Conservation (phyloP, 2,329 filamentous ascomycete genomes). For the Fusarium guadeloupense region DNA sequence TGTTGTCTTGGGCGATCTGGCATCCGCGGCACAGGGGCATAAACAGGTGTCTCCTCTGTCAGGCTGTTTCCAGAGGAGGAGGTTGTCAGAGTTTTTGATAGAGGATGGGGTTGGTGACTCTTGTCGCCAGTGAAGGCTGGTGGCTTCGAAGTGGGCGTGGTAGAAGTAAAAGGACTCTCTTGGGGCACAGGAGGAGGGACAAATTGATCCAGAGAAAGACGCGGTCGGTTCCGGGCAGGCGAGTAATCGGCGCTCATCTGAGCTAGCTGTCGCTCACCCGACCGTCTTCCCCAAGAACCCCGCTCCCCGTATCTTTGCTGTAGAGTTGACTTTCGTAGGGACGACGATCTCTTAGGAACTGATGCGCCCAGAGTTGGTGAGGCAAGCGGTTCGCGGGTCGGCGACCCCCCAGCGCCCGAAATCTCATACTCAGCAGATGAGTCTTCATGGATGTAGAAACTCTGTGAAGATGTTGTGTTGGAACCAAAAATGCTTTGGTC, state of each 20-base stretch:
- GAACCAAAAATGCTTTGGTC: conserved; percentile 82
- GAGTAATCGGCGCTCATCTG: conserved; percentile 63
- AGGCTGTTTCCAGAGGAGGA: conserved; percentile 86
- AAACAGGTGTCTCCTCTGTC: conserved; percentile 68
- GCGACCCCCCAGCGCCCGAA: conserved; percentile 47
- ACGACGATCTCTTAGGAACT: conserved; percentile 75
- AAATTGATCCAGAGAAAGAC: conserved; percentile 83
- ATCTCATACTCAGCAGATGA: conserved; percentile 62
- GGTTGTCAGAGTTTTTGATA: conserved; percentile 86
- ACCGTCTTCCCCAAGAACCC: conserved; percentile 68
- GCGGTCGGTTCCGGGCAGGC: conserved; percentile 70
- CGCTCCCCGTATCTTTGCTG: conserved; percentile 82
- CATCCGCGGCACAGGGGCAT: conserved; percentile 44
- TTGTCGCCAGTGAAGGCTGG: conserved; percentile 51
- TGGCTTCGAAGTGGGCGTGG: conserved; percentile 64
- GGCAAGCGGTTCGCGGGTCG: conserved; percentile 52
- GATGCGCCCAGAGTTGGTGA: conserved; percentile 60
- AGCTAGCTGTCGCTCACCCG: conserved; percentile 65
- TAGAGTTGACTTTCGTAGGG: conserved; percentile 84
- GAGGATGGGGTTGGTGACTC: conserved; percentile 74
- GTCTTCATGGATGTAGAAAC: conserved; percentile 64
- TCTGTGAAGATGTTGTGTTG: conserved; percentile 51
- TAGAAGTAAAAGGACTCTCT: conserved; percentile 71
- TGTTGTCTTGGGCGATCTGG: conserved; percentile 45
- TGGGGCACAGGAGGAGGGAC: conserved; percentile 68